These are phyloP conservation scores for Oldenlandia corymbosa DNA, from an alignment of 257 asterid species.

Conservation along the genomic window DNA sequence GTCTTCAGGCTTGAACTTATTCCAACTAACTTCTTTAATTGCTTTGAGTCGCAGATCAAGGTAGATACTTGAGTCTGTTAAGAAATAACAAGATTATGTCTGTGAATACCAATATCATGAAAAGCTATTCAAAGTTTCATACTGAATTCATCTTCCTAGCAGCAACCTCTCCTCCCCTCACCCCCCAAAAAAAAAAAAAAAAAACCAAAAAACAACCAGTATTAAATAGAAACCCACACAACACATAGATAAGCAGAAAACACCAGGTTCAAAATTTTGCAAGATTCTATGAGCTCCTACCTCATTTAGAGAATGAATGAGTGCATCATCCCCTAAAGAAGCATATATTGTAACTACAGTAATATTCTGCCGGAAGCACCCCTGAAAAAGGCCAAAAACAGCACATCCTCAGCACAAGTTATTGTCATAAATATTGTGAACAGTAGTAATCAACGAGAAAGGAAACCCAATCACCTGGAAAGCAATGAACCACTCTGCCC, in stretches of 20 bases:
- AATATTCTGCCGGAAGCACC: conserved; percentile 76
- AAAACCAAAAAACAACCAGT: not conserved
- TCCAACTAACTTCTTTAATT: conserved; percentile 63
- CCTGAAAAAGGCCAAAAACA: conserved; percentile 41
- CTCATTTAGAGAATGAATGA: conserved; percentile 82
- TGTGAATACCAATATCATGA: no score
- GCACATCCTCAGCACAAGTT: conserved; percentile 12
- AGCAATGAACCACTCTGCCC: conserved; percentile 82
- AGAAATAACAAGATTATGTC: conserved; percentile 25
- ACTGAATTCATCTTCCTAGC: conserved; percentile 3
- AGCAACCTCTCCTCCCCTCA: no score
- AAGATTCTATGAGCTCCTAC: conserved; percentile 25
- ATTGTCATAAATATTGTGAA: conserved; percentile 1
- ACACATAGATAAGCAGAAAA: not conserved
- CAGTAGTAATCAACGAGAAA: not conserved
- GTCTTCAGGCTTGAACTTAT: conserved; percentile 56
- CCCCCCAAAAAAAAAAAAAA: no score
- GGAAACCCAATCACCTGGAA: conserved; percentile 46
- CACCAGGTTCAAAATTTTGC: not conserved
- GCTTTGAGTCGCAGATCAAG: conserved; percentile 72
- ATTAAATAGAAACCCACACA: not conserved
- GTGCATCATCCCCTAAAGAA: conserved; percentile 85
- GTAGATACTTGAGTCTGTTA: conserved; percentile 86
- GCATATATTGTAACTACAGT: conserved; percentile 88
- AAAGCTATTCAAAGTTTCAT: conserved; percentile 3